A percentile compares a stretch with the other conserved stretches of the same genome.
These are phyloP conservation scores for Cucumis variabilis DNA, from an alignment of 331 rosid species.

Conservation along the genomic window DNA sequence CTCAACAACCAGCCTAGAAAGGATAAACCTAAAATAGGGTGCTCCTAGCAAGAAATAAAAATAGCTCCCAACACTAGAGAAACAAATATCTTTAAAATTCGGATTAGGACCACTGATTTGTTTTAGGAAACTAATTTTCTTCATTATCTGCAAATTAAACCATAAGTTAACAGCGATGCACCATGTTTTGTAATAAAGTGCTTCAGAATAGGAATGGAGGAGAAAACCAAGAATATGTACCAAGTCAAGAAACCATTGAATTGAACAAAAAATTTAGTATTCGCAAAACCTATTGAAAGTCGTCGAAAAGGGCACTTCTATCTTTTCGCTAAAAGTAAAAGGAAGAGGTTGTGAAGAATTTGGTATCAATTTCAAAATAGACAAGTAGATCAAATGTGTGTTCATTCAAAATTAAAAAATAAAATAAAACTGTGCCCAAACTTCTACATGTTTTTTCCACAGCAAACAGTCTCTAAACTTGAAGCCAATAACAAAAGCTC, in stretches of 20 bases:
- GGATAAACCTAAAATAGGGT: not conserved
- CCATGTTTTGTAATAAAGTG: not conserved
- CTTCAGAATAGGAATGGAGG: not conserved
- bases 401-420: not conserved
- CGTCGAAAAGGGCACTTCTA: not conserved
- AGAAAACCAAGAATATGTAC: not conserved
- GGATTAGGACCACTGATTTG: constrained; percentile 56
- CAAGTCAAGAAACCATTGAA: constrained; percentile 27
- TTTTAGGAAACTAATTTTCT: constrained; percentile 43
- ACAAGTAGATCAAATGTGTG: not conserved
- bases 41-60: not conserved
- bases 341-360: not conserved
- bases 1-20: constrained; percentile 25
- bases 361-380: not conserved
- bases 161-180: not conserved
- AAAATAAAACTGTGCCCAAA: not conserved
- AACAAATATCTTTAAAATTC: constrained; percentile 54
- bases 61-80: constrained; percentile 62
- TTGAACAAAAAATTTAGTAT: not conserved
- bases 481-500: not conserved
- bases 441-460: constrained; percentile 4
- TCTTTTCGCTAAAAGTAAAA: not conserved
- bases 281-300: no score
- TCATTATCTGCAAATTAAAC: constrained; percentile 43
- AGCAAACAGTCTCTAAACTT: constrained; percentile 1